Evolutionary conservation across 148 eudicot genomes (phyloP), one percentile per base, ranked within the genome.

Genomic region (Dianthus caryophyllus): DNA sequence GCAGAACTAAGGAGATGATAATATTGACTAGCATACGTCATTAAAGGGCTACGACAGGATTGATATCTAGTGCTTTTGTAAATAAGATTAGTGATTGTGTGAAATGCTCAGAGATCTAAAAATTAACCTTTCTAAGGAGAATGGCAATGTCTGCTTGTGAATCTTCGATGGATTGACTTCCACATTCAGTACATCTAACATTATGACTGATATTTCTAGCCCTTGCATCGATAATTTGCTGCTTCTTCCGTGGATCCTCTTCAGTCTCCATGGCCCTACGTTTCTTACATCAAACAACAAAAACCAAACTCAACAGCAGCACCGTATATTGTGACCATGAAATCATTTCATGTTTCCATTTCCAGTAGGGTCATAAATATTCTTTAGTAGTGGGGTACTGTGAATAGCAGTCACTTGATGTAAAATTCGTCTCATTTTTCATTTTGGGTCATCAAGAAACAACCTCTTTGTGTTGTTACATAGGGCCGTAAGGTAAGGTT

Each of bases 131-230:
- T 60, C 98, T 80, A 27, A 92, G 94, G 36, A 89, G 87, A 78
- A 92, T 81, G 65, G 98, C 98, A 72, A 92, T 69, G 64, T 92
- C 98, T 60, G 98, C 98, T 83, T 92, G 98, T 9, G 98, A 92
- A 49, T 89, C 96, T 80, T 92, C 98, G 74, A 92, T 92, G 71
- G 98, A 92, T 84, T 92, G 98, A 81, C 96, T 87, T 13, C 98
- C 97, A 81, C 96, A 91, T 58, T 91, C 97, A 10, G 91, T 88
- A 71, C 97, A 91, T 33, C 97, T 82, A 7, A 91, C 97, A 78
- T 91, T 91, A 78, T 91, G 97, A 77, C 97, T 91, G 73, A 91
- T 91, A 61, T 86, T 88, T 75, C 89, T 83, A 20, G 97, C 97
- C 70, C 97, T 72, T 6, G 97, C 96, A 46, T 91, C 97, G 21